These are phyloP conservation scores for Myochromella boudieri DNA, from an alignment of 768 basidiomycete species.

Conservation along the genomic window DNA sequence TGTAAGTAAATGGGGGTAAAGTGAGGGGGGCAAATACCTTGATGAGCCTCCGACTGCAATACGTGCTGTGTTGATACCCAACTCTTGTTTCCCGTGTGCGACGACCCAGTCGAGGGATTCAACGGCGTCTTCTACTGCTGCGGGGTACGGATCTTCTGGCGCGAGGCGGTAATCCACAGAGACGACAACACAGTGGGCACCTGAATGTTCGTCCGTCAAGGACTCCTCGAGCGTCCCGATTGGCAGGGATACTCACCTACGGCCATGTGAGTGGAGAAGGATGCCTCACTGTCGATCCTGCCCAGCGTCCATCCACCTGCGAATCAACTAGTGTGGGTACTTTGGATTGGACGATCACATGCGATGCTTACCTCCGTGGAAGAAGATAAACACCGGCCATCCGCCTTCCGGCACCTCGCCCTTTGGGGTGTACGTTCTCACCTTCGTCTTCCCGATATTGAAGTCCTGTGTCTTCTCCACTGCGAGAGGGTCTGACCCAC, in stretches of 20 bases:
- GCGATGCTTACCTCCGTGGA: slow-evolving; percentile 59
- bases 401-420: slow-evolving; percentile 49
- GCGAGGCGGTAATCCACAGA: slow-evolving; percentile 73
- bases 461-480: slow-evolving; percentile 59
- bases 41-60: slow-evolving; percentile 77
- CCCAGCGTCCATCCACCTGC: slow-evolving; percentile 80
- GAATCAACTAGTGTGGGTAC: not conserved
- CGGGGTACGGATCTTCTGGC: slow-evolving; percentile 70
- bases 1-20: not conserved
- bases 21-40: slow-evolving; percentile 39
- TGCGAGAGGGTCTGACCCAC: slow-evolving; percentile 51
- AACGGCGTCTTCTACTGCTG: slow-evolving; percentile 70
- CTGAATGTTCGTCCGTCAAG: slow-evolving; percentile 28
- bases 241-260: slow-evolving; percentile 38
- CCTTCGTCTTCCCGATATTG: slow-evolving; percentile 47
- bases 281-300: slow-evolving; percentile 56
- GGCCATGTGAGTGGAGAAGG: slow-evolving; percentile 62
- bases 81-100: slow-evolving; percentile 40
- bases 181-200: slow-evolving; percentile 59
- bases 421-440: slow-evolving; percentile 66
- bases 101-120: slow-evolving; percentile 65
- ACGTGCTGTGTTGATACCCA: slow-evolving; percentile 48
- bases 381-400: slow-evolving; percentile 75
- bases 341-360: not conserved
- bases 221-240: not conserved